Percentiles rank a stretch among this genome's conserved stretches.
Evolutionary conservation across 768 basidiomycete species (phyloP).

Genomic region (Tulasnella sp.): DNA sequence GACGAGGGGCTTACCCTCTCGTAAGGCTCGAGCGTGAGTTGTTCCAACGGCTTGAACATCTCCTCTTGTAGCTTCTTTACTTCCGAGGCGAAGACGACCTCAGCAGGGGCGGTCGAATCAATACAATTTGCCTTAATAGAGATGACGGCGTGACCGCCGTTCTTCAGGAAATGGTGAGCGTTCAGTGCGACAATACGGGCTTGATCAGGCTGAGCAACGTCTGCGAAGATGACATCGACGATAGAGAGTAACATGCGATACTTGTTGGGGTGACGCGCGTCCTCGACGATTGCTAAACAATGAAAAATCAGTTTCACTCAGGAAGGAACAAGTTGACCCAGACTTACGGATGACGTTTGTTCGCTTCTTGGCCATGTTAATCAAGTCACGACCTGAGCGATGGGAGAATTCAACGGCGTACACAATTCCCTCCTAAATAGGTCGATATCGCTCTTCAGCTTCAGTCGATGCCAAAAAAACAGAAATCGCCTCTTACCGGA

Average conservation of each 20-base stretch:
- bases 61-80: conserved; percentile 65
- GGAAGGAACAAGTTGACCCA: neutral
- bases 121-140: conserved; percentile 99
- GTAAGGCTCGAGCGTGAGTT: conserved; percentile 90
- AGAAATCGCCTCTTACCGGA: conserved; percentile 46
- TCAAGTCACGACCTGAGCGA: conserved; percentile 92
- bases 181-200: conserved; percentile 92
- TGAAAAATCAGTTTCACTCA: conserved; percentile 4
- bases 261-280: conserved; percentile 90
- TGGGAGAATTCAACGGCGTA: conserved; percentile 98
- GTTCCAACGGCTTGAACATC: conserved; percentile 89
- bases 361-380: conserved; percentile 98
- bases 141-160: conserved; percentile 83
- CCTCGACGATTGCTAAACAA: conserved; percentile 79
- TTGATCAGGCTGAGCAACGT: conserved; percentile 97
- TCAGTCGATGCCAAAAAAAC: conserved; percentile 10
- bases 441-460: conserved; percentile 1
- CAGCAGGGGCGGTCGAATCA: conserved; percentile 88
- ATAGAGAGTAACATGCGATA: conserved; percentile 94
- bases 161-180: conserved; percentile 91
- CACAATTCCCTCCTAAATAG: conserved; percentile 73
- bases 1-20: conserved; percentile 30
- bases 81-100: conserved; percentile 80
- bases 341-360: conserved; percentile 94
- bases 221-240: conserved; percentile 96